A percentile compares a stretch with the other conserved stretches of the same genome.
These are phyloP conservation scores for Podaxis sp. DNA, from an alignment of 768 basidiomycete species.

Conservation along the genomic window DNA sequence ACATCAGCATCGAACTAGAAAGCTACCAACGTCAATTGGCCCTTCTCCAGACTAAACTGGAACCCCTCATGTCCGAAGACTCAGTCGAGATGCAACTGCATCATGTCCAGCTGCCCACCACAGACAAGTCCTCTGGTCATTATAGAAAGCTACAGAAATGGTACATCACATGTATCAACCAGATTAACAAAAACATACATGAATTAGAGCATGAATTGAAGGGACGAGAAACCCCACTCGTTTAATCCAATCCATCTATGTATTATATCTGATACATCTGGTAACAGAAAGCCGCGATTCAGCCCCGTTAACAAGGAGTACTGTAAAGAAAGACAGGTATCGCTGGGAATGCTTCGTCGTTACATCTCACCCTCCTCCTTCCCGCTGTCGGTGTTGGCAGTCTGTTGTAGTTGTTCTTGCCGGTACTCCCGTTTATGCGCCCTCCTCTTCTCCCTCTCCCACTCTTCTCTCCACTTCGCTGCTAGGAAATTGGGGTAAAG, in stretches of 20 bases:
- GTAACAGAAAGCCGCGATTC: background rate
- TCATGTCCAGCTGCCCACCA: slow-evolving; percentile 21
- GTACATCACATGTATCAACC: slow-evolving; percentile 63
- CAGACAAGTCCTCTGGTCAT: slow-evolving; percentile 15
- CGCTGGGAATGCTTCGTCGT: background rate
- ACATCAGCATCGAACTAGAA: slow-evolving; percentile 35
- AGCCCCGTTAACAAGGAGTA: background rate
- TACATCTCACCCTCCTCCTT: slow-evolving; percentile 38
- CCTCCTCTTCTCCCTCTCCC: slow-evolving; percentile 36
- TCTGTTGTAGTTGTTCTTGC: slow-evolving; percentile 14
- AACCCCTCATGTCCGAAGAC: slow-evolving; percentile 18
- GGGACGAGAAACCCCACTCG: background rate
- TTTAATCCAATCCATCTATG: background rate
- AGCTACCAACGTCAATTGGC: slow-evolving; percentile 33
- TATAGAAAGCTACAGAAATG: slow-evolving; percentile 43
- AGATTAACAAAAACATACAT: slow-evolving; percentile 44
- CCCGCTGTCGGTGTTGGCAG: slow-evolving; percentile 25
- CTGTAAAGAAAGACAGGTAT: background rate
- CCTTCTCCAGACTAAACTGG: slow-evolving; percentile 28
- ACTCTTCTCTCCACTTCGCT: slow-evolving; percentile 51
- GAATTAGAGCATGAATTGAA: slow-evolving; percentile 17
- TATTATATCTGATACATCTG: background rate
- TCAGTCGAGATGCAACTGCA: slow-evolving; percentile 27
- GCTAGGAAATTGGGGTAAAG: slow-evolving; percentile 60
- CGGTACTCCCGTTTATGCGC: slow-evolving; percentile 27